Conservation (phyloP, 352 stramenopile genomes). For the Phytophthora syringae region DNA sequence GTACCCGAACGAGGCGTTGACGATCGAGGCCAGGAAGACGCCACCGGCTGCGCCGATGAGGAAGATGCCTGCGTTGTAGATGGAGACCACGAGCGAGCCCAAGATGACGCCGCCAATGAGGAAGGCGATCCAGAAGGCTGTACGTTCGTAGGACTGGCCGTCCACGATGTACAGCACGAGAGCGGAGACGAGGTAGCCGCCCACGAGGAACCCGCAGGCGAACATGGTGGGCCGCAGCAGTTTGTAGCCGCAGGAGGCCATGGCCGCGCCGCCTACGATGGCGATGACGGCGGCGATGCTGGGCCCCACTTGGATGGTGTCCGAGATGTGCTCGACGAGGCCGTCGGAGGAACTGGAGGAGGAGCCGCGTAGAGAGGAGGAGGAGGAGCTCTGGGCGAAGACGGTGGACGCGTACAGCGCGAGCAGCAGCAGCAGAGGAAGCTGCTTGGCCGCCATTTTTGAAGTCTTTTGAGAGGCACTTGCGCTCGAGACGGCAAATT, state of each 20-base stretch:
- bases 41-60: constrained; percentile 52
- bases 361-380: constrained; percentile 23
- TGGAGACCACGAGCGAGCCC: constrained; percentile 54
- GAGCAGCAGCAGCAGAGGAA: constrained; percentile 24
- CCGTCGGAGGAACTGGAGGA: constrained; percentile 27
- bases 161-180: constrained; percentile 51
- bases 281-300: constrained; percentile 49
- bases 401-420: constrained; percentile 16
- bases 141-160: constrained; percentile 51
- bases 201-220: constrained; percentile 62
- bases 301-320: constrained; percentile 39
- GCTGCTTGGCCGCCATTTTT: constrained; percentile 21
- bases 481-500: constrained; percentile 6
- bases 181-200: constrained; percentile 51
- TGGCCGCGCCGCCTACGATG: constrained; percentile 43
- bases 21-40: constrained; percentile 46
- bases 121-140: constrained; percentile 60
- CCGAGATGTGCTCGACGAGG: constrained; percentile 28
- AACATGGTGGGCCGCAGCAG: constrained; percentile 71
- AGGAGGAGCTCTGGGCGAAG: constrained; percentile 14
- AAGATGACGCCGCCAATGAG: constrained; percentile 51
- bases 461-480: neutral
- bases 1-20: constrained; percentile 64
- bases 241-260: constrained; percentile 55
- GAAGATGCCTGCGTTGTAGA: constrained; percentile 64